Conservation (phyloP, 805 yeast genomes). For the Saccharomycopsis guyanensis region DNA sequence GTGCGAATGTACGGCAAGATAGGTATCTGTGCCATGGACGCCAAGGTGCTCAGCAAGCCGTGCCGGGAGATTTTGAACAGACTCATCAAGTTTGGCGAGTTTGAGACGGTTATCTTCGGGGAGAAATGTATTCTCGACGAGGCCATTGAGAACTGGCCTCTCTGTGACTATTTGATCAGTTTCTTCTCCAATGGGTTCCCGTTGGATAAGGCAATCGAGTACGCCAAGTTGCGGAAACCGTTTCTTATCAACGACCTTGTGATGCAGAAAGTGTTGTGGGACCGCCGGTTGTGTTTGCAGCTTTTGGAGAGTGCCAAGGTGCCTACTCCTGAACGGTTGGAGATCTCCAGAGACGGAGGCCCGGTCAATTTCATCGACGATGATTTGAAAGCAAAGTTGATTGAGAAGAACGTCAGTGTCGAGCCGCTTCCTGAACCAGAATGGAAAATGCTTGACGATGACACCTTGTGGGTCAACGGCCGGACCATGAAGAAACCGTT, state of each 20-base stretch:
- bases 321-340: constrained; percentile 82
- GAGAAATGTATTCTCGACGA: constrained; percentile 96
- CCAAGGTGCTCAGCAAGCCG: constrained; percentile 92
- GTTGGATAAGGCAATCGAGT: constrained; percentile 85
- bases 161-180: constrained; percentile 89
- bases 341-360: constrained; percentile 95
- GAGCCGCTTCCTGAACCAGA: constrained; percentile 49
- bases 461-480: constrained; percentile 72
- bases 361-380: constrained; percentile 60
- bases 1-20: constrained; percentile 54
- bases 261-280: constrained; percentile 96
- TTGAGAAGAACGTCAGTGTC: constrained; percentile 51
- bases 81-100: constrained; percentile 86
- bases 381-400: constrained; percentile 52
- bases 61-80: constrained; percentile 85
- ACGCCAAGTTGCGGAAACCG: constrained; percentile 85
- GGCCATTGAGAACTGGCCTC: constrained; percentile 94
- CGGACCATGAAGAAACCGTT: constrained; percentile 73
- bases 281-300: constrained; percentile 77
- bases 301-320: constrained; percentile 76
- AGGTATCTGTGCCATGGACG: constrained; percentile 99
- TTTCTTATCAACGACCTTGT: constrained; percentile 80
- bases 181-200: constrained; percentile 97
- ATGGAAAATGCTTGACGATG: constrained; percentile 86
- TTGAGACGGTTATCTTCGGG: constrained; percentile 94